Percentiles rank a stretch among this genome's conserved stretches.
Conservation (phyloP, 805 yeast species). For the Millerozyma acaciae region DNA sequence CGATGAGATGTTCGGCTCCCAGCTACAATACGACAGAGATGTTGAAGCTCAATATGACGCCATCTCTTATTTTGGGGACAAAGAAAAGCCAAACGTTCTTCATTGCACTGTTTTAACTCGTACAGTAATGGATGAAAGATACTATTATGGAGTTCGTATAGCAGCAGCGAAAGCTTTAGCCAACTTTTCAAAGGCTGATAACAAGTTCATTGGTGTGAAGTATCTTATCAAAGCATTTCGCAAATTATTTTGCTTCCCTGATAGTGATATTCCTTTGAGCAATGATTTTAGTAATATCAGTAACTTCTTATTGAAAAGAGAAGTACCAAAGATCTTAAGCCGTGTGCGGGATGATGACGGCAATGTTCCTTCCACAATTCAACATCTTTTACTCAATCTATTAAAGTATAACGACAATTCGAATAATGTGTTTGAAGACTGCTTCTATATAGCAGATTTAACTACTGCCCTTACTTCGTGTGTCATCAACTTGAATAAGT, state of each 20-base stretch:
- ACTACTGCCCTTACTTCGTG: slow-evolving; percentile 48
- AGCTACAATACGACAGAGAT: slow-evolving; percentile 89
- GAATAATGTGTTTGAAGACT: slow-evolving; percentile 71
- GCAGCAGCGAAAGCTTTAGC: slow-evolving; percentile 85
- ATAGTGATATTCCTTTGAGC: slow-evolving; percentile 60
- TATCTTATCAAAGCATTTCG: slow-evolving; percentile 72
- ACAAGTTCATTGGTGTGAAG: slow-evolving; percentile 65
- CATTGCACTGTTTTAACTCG: slow-evolving; percentile 76
- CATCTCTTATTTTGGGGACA: slow-evolving; percentile 62
- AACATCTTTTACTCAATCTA: slow-evolving; percentile 61
- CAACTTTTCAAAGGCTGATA: slow-evolving; percentile 55
- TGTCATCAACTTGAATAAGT: slow-evolving; percentile 16
- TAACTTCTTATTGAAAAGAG: slow-evolving; percentile 63
- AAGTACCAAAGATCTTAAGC: slow-evolving; percentile 62
- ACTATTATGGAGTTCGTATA: slow-evolving; percentile 82
- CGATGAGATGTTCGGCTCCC: slow-evolving; percentile 92
- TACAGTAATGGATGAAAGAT: slow-evolving; percentile 78
- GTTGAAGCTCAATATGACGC: slow-evolving; percentile 94
- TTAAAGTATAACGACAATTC: slow-evolving; percentile 83
- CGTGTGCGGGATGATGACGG: slow-evolving; percentile 60
- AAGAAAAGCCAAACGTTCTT: slow-evolving; percentile 52
- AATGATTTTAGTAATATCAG: slow-evolving; percentile 77
- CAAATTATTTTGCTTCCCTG: slow-evolving; percentile 66
- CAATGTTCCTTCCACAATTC: slow-evolving; percentile 53
- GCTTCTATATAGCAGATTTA: slow-evolving; percentile 58